phyloP scores from a whole-genome alignment of 2,329 filamentous ascomycete species.

The Dothideomycetes sp. region DNA sequence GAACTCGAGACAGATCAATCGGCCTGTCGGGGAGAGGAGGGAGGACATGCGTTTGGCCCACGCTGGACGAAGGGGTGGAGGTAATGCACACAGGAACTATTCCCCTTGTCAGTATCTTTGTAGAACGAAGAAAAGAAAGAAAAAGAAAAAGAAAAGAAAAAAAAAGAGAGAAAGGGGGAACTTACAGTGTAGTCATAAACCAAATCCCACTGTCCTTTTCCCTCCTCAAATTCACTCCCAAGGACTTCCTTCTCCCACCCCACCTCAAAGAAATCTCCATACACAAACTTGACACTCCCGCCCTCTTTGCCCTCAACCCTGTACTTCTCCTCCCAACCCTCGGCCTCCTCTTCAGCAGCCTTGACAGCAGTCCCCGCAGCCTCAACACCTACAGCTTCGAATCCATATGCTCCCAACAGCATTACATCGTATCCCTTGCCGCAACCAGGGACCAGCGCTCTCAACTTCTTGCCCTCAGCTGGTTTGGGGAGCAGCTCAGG shows the following conservation, averaged over 20 bases:
- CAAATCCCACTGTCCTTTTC: slow-evolving; percentile 47
- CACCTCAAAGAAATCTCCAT: slow-evolving; percentile 59
- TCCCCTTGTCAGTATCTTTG: slow-evolving; percentile 7
- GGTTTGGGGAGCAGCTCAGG: slow-evolving; percentile 19
- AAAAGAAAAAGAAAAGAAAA: too few species aligned
- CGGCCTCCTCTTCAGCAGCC: slow-evolving; percentile 39
- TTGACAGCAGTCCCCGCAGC: slow-evolving; percentile 44
- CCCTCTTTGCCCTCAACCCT: slow-evolving; percentile 33
- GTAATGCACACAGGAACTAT: slow-evolving; percentile 54
- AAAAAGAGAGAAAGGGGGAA: too few species aligned
- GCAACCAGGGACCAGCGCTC: slow-evolving; percentile 70
- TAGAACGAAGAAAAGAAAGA: too few species aligned
- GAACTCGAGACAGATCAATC: slow-evolving; percentile 63
- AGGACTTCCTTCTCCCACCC: slow-evolving; percentile 43
- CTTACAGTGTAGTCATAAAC: slow-evolving; percentile 56
- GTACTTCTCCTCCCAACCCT: slow-evolving; percentile 28
- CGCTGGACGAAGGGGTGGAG: slow-evolving; percentile 43
- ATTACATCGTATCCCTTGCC: slow-evolving; percentile 75
- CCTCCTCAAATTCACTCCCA: slow-evolving; percentile 23
- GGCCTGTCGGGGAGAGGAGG: slow-evolving; percentile 44
- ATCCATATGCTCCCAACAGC: slow-evolving; percentile 64
- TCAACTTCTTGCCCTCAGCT: slow-evolving; percentile 30
- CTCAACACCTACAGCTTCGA: slow-evolving; percentile 69
- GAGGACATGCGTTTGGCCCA: slow-evolving; percentile 50
- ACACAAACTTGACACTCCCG: slow-evolving; percentile 48